A percentile compares a stretch with the other conserved stretches of the same genome.
Conservation (phyloP, 495 filamentous ascomycete genomes). For the Penicillium tannophilum region DNA sequence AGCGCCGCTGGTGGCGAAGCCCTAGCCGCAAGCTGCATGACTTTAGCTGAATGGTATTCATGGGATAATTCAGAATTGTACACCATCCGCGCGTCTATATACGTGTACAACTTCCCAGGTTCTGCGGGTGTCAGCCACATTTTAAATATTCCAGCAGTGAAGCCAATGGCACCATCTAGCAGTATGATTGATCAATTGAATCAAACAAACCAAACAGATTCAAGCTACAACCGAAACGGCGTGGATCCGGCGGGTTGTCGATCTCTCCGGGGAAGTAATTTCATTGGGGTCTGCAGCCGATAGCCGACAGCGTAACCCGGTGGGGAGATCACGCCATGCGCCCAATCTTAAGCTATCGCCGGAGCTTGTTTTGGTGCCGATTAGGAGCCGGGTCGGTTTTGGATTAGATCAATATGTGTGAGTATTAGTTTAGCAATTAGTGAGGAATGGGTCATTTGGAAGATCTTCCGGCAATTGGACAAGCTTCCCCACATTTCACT, state of each 20-base stretch:
- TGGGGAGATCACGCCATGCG: conserved; percentile 6
- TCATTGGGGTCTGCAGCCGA: background rate
- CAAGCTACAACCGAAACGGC: background rate
- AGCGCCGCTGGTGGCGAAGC: background rate
- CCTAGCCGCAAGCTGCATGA: conserved; percentile 1
- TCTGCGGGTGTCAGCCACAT: background rate
- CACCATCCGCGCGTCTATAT: too few species aligned
- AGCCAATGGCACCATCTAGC: background rate
- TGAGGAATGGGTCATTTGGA: too few species aligned
- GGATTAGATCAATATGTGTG: too few species aligned
- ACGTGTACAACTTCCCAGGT: too few species aligned
- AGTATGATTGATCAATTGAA: background rate
- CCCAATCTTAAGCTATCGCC: background rate
- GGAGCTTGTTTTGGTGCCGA: background rate
- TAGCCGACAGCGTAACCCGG: conserved; percentile 1
- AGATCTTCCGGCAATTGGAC: background rate
- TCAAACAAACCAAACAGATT: background rate
- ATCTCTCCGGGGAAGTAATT: background rate
- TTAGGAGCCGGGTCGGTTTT: background rate
- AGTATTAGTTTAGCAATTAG: too few species aligned
- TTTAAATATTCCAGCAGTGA: background rate
- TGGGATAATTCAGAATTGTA: too few species aligned
- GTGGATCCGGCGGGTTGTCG: background rate
- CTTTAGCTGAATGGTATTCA: too few species aligned
- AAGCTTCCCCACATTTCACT: background rate